phyloP scores from a whole-genome alignment of 345 rosid genomes.

The Angophora floribunda region DNA sequence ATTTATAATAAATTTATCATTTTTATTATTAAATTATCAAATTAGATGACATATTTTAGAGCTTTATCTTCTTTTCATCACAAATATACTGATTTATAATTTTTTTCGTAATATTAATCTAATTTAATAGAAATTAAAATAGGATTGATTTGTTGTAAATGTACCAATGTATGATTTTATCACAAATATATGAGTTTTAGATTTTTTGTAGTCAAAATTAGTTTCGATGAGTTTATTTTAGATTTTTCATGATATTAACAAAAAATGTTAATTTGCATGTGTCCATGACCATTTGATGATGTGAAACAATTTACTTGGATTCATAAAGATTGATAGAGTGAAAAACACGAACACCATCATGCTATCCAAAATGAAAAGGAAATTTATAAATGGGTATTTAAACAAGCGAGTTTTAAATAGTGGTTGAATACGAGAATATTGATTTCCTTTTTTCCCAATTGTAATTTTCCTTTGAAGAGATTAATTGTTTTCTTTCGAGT shows the following conservation, averaged over 20 bases:
- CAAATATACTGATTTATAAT: too few species aligned
- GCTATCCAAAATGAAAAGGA: background rate
- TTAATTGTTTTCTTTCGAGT: background rate
- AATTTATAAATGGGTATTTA: background rate
- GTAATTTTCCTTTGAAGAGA: background rate
- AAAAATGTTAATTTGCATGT: background rate
- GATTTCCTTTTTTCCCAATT: background rate
- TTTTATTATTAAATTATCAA: too few species aligned
- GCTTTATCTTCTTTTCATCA: too few species aligned
- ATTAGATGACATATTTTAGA: too few species aligned
- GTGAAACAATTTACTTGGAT: background rate
- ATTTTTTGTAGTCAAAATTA: too few species aligned
- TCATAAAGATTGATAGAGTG: rapidly evolving
- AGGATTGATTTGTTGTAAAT: too few species aligned
- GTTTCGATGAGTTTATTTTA: too few species aligned
- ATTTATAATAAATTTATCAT: rapidly evolving
- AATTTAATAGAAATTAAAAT: too few species aligned
- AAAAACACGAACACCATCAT: rapidly evolving
- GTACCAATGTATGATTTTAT: too few species aligned
- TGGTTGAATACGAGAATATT: background rate
- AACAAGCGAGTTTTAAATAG: background rate
- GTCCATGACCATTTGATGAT: background rate
- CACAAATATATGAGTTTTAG: too few species aligned
- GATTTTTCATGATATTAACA: background rate
- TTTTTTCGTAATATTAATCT: too few species aligned